Percentiles rank a stretch among this genome's conserved stretches.
phyloP scores from a whole-genome alignment of 2,329 filamentous ascomycete species.

The Alternaria brassicicola region DNA sequence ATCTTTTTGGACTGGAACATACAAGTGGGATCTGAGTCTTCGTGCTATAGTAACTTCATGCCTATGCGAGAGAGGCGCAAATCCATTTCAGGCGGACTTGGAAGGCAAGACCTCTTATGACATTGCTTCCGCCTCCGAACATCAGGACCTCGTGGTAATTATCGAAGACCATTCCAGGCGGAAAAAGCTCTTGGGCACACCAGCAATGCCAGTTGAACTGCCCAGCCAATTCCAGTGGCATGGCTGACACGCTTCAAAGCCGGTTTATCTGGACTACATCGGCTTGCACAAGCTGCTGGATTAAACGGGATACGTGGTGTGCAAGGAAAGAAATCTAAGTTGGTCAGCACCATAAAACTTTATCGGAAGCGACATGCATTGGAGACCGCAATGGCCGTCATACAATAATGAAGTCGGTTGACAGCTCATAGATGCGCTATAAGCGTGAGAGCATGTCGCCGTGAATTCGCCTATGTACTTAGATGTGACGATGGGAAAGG shows the following conservation, averaged over 20 bases:
- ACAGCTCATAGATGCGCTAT: conserved; percentile 1
- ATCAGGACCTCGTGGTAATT: conserved; percentile 23
- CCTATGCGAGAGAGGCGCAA: conserved; percentile 23
- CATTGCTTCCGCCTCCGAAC: conserved; percentile 22
- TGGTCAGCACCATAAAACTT: not conserved
- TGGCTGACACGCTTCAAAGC: not conserved
- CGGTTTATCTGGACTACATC: not conserved
- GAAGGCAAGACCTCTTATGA: conserved; percentile 30
- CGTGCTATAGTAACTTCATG: conserved; percentile 20
- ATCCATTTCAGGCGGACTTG: conserved; percentile 18
- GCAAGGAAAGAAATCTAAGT: not conserved
- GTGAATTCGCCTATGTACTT: conserved; percentile 11
- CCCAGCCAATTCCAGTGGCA: not conserved
- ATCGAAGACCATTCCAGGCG: conserved; percentile 13
- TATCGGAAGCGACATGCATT: not conserved
- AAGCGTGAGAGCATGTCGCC: not conserved
- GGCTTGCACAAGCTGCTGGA: not conserved
- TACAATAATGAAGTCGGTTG: not conserved
- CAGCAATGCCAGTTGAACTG: conserved; percentile 22
- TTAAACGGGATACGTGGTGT: not conserved
- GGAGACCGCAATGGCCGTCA: not conserved
- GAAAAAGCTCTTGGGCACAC: conserved; percentile 15
- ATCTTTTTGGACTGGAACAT: conserved; percentile 30
- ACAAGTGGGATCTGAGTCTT: conserved; percentile 28
- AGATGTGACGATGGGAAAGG: conserved; percentile 2